Evolutionary conservation across 345 rosid genomes (phyloP), one percentile per base, ranked within the genome.

Genomic region (Raphanus raphanistrum): DNA sequence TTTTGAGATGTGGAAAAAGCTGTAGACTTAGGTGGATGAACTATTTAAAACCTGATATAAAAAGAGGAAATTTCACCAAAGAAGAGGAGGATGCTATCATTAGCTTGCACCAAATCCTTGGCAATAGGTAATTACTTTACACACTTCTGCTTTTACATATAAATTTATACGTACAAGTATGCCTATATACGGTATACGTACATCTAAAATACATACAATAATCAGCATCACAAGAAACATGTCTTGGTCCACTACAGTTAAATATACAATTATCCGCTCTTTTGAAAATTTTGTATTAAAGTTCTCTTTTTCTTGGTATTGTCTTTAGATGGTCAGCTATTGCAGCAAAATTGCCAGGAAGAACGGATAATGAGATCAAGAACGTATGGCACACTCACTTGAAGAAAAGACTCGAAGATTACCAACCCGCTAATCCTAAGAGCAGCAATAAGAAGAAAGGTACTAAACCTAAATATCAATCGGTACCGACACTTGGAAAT

Each of bases 341-440:
- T 43, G 98, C 98, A 11, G 87, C 91, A 54, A 88, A 68, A 69
- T 58, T 93, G 11, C 94, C 96, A 0, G 98, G 98, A 68, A 88
- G 98, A 35, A 93, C 98, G 0, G 98, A 93, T 70, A 93, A 93
- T 35, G 98, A 93, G 79, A 91, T 93, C 3, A 93, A 93, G 71
- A 93, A 93, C 78, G 92, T 93, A 4, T 91, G 98, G 98, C 97
- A 93, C 75, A 91, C 98, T 26, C 91, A 90, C 81, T 86, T 93
- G 81, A 91, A 91, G 86, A 93, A 91, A 81, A 88, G 80, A 74
- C 87, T 85, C 8, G 78, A 83, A 59, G 84, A 74, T 71, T 78
- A 82, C 61, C 83, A 84, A 10, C 75, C 70, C 0, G 11, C 66
- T 60, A 78, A 58, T 58, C 76, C 50, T 15, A 81, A 66, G 35